Evolutionary conservation across 306 rosid genomes (phyloP).

Genomic region (Dryas octopetala): DNA sequence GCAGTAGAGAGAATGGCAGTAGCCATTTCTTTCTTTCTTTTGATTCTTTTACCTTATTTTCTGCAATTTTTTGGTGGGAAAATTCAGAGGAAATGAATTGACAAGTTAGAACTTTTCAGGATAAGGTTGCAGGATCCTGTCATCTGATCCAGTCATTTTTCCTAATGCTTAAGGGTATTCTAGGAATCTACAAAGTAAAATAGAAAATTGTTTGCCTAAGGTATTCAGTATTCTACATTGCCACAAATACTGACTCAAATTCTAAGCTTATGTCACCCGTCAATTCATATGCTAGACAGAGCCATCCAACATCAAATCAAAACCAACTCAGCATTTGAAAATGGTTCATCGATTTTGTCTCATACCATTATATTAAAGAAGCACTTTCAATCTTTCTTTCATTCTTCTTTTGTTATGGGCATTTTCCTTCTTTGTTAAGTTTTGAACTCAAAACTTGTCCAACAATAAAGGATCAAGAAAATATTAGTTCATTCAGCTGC

Average conservation of each 20-base stretch:
- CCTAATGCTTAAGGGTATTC: slow-evolving; percentile 23
- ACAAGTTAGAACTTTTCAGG: slow-evolving; percentile 48
- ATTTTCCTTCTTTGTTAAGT: background rate
- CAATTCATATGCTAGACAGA: background rate
- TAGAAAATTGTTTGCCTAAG: background rate
- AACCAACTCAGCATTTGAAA: slow-evolving; percentile 10
- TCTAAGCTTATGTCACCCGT: background rate
- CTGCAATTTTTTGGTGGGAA: slow-evolving; percentile 32
- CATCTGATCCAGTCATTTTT: slow-evolving; percentile 59
- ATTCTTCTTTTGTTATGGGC: too few relatives aligned
- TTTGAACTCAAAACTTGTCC: background rate
- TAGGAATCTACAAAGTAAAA: background rate
- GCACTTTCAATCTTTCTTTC: too few relatives aligned
- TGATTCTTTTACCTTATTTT: slow-evolving; percentile 7
- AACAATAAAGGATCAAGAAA: background rate
- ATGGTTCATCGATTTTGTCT: background rate
- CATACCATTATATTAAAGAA: background rate
- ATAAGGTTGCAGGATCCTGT: slow-evolving; percentile 75
- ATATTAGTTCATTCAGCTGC: background rate
- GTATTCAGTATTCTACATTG: too few relatives aligned
- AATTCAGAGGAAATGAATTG: slow-evolving; percentile 39
- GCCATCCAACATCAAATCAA: slow-evolving; percentile 10
- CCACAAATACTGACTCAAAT: too few relatives aligned
- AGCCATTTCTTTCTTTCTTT: slow-evolving; percentile 50
- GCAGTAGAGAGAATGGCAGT: slow-evolving; percentile 66